Evolutionary conservation across 139 green algal species (phyloP).

Genomic region (Limnomonas spitsbergensis): DNA sequence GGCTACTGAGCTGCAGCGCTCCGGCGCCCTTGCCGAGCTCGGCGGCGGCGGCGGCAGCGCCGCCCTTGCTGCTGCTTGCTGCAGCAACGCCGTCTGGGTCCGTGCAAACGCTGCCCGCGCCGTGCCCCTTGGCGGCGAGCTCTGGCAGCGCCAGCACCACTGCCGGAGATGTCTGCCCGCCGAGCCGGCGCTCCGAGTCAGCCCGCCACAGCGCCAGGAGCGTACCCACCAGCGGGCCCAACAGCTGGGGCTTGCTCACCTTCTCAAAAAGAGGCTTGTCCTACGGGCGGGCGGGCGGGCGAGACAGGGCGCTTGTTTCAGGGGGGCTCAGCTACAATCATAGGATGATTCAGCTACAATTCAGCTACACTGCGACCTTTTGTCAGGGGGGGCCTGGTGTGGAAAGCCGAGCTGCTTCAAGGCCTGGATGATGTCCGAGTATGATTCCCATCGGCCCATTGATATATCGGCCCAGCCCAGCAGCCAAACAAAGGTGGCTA

Average conservation of each 20-base stretch:
- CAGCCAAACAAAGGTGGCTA: too few relatives aligned
- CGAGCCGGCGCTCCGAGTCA: not conserved
- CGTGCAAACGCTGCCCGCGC: not conserved
- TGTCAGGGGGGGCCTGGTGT: too few relatives aligned
- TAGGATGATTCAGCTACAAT: too few relatives aligned
- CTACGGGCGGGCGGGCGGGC: conserved; percentile 1
- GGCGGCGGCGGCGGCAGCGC: not conserved
- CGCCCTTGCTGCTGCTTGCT: not conserved
- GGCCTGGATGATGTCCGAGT: too few relatives aligned
- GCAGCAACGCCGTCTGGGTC: not conserved
- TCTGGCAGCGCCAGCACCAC: not conserved
- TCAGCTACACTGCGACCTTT: too few relatives aligned
- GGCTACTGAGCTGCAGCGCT: too few relatives aligned
- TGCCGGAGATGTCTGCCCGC: not conserved
- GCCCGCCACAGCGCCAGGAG: conserved; percentile 49
- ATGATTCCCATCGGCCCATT: too few relatives aligned
- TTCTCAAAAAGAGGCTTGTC: conserved; percentile 30
- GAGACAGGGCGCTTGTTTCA: not conserved
- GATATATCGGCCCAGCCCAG: too few relatives aligned
- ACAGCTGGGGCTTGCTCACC: conserved; percentile 34
- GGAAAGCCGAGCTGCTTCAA: too few relatives aligned
- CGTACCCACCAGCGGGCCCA: conserved; percentile 57
- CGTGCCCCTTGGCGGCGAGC: not conserved
- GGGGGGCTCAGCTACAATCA: too few relatives aligned
- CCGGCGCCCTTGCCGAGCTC: not conserved